Conservation (phyloP, 345 rosid species). For the Aurinia saxatilis region DNA sequence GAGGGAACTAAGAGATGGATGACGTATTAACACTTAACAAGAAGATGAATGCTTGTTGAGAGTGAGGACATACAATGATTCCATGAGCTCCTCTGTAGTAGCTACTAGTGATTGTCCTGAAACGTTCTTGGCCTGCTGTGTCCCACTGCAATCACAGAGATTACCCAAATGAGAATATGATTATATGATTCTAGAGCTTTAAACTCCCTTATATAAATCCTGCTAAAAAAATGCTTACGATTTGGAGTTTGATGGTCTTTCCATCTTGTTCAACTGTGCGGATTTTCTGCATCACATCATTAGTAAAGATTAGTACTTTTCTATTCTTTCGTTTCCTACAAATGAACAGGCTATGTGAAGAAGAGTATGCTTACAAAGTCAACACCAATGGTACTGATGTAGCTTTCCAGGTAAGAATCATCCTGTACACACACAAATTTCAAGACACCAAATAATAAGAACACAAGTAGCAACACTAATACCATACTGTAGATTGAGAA, state of each 20-base stretch:
- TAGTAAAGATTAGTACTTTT: not conserved
- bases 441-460: not conserved
- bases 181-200: not conserved
- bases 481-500: not conserved
- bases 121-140: constrained; percentile 92
- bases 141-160: constrained; percentile 54
- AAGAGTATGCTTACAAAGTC: constrained; percentile 42
- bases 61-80: constrained; percentile 47
- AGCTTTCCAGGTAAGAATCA: constrained; percentile 52
- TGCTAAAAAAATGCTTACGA: constrained; percentile 29
- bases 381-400: constrained; percentile 60
- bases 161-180: not conserved
- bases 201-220: not conserved
- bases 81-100: constrained; percentile 97
- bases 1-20: not conserved
- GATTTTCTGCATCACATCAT: constrained; percentile 38
- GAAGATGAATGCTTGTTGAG: not conserved
- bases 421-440: constrained; percentile 30
- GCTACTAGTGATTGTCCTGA: constrained; percentile 89
- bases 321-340: not conserved
- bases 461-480: not conserved
- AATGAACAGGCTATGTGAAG: not conserved
- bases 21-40: not conserved
- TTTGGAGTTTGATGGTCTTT: constrained; percentile 54
- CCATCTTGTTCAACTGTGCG: constrained; percentile 63